Evolutionary conservation across 73 alveolate genomes (phyloP).

Genomic region (Paramecium caudatum): DNA sequence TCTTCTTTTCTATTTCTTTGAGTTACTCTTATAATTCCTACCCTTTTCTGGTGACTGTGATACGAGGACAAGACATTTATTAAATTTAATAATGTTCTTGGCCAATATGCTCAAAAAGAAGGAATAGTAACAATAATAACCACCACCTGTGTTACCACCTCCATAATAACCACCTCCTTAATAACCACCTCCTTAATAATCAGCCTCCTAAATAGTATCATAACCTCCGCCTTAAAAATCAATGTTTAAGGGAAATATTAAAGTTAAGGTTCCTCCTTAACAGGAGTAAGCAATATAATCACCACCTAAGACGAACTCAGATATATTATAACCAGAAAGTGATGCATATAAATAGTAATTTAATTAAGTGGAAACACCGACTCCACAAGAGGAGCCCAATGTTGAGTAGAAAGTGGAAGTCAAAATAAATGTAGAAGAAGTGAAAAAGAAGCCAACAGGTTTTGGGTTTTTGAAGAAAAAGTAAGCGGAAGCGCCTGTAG

Average conservation of each 20-base stretch:
- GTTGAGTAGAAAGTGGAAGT: constrained; percentile 18
- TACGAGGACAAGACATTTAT: constrained; percentile 33
- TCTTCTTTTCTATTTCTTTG: background rate
- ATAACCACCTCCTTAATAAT: background rate
- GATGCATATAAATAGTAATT: constrained; percentile 54
- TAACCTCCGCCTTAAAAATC: constrained; percentile 5
- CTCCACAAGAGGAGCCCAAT: constrained; percentile 27
- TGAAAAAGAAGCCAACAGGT: constrained; percentile 47
- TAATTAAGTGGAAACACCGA: constrained; percentile 50
- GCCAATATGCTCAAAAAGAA: constrained; percentile 41
- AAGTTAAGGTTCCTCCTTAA: constrained; percentile 24
- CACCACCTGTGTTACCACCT: constrained; percentile 2
- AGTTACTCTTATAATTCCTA: constrained; percentile 22
- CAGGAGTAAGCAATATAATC: background rate
- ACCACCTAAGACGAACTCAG: constrained; percentile 19
- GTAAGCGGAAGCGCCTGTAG: background rate
- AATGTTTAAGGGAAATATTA: constrained; percentile 53
- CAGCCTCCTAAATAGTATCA: background rate
- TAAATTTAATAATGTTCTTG: background rate
- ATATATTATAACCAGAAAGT: constrained; percentile 32
- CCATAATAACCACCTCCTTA: background rate
- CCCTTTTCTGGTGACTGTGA: constrained; percentile 39
- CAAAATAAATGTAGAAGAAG: constrained; percentile 52
- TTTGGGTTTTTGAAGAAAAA: constrained; percentile 61
- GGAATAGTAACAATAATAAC: background rate